Base-by-base conservation (phyloP, 148 eudicot species). In the Agrostemma githago region DNA sequence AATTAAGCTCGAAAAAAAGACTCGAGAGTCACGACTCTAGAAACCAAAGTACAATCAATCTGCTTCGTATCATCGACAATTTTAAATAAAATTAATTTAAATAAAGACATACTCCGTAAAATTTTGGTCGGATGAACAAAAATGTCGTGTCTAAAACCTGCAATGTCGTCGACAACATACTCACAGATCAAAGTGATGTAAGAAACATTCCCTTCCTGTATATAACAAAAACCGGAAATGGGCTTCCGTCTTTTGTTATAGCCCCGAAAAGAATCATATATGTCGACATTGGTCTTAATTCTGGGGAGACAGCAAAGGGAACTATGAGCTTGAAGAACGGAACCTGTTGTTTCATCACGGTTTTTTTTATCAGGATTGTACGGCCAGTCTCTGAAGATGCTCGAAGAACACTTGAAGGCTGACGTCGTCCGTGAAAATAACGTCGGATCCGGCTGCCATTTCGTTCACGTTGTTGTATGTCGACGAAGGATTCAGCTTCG, bases 341-440 rank as follows among this genome's bases (percentile, higher is more conserved):
- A 68, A 66, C 38, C 12, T 38, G 34, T 58, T 68, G 58, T n/a
- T n/a, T n/a, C n/a, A n/a, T n/a, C n/a, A n/a, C 70, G 44, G 15
- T 53, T 65, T 5, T n/a, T 54, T 26, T 10, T 71, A 81, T 88
- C 84, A 88, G 81, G 96, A 92, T 83, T 91, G 97, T 74, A 94
- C 98, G 2, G 97, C 98, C 77, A 94, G 82, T 87, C 84, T 89
- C 89, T 91, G 98, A 43, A 94, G 97, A 85, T 94, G 98, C 81
- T 94, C 93, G 11, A 85, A 85, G 86, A 91, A 94, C 38, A 94
- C 96, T 83, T 94, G 97, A 66, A 94, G 95, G 85, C 95, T 91
- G 19, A 89, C 98, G 62, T 94, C 98, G 17, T 94, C 98, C 8
- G 98, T 94, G 85, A 91, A 91, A 56, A 94, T 94, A 58, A 94